Conservation (phyloP, 1,139 yeast species). For the Geotrichum histeridarum region DNA sequence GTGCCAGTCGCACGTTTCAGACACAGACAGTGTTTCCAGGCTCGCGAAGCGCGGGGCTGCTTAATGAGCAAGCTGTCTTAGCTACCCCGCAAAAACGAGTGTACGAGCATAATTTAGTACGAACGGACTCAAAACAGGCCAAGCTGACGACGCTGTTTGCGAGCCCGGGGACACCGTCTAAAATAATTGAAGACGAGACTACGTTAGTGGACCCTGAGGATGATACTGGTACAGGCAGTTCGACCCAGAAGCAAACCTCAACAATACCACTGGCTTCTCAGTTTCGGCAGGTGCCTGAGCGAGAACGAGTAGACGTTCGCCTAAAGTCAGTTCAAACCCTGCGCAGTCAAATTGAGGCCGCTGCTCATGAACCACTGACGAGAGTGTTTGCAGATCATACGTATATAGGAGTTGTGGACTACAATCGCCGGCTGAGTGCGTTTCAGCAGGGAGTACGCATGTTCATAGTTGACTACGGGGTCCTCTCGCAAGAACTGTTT, state of each 20-base stretch:
- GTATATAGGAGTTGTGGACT: constrained; percentile 81
- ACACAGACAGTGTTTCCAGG: constrained; percentile 51
- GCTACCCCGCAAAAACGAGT: constrained; percentile 24
- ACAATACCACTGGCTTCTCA: constrained; percentile 5
- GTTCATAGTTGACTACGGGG: constrained; percentile 74
- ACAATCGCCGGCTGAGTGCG: constrained; percentile 61
- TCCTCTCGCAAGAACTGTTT: constrained; percentile 58
- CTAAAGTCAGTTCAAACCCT: constrained; percentile 46
- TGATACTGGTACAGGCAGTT: not conserved
- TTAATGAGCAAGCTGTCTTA: constrained; percentile 10
- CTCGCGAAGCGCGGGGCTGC: constrained; percentile 1
- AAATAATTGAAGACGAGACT: not conserved
- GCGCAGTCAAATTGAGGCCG: constrained; percentile 46
- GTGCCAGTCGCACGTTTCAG: constrained; percentile 62
- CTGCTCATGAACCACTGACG: constrained; percentile 53
- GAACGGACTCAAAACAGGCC: constrained; percentile 69
- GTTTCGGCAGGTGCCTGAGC: constrained; percentile 10
- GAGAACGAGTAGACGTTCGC: constrained; percentile 20
- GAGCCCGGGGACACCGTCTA: not conserved
- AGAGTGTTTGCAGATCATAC: constrained; percentile 64
- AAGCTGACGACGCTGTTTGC: constrained; percentile 48
- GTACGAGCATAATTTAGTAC: constrained; percentile 38
- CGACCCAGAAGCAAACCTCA: not conserved
- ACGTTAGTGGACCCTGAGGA: not conserved
- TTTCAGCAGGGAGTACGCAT: constrained; percentile 77